Base-by-base conservation (phyloP, 2,329 filamentous ascomycete species). In the Fusarium drepaniforme region DNA sequence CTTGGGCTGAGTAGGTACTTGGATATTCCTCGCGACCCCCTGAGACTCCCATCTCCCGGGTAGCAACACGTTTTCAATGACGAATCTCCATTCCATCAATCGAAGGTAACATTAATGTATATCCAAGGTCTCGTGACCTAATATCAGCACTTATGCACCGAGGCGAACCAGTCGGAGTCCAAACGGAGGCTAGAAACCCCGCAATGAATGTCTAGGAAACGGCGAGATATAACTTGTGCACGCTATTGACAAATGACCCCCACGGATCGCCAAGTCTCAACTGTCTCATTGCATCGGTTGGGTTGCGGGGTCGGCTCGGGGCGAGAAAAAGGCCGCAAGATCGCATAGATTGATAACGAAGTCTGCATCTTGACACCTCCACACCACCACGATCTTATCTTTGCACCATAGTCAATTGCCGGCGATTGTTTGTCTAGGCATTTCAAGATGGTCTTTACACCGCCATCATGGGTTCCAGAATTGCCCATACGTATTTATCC, bases 381-480 rank as follows among this genome's bases (percentile, higher is more conserved):
- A 28, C 25, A 30, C 25, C 9, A 33, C 12, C 7, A 15, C 33
- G 28, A 33, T 21, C 51, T 30, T 53, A 53, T 53, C 46, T 53
- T 18, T 18, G 25, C 2, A 0, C 12, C 4, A 56, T 15, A 35
- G 6, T 33, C 11, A 9, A 4, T 15, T 21, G 1, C 4, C 5
- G 1, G 1, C 21, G 5, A 9, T 16, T 6, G 0, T 1, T 12
- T 1, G 0, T n/a, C 3, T 16, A 8, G 23, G 44, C 4, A 25
- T 4, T 6, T 8, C 12, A 9, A 3, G 21, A 70, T 73, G 62
- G 66, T 70, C 11, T 66, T 73, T 7, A 15, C 25, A 16, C 70
- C 71, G 1, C 66, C 70, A 6, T 8, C 70, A n/a, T 73, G 70
- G 70, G 70, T 73, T 8, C 66, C 70, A 0, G 15, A 64, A 1